These are phyloP conservation scores for Hortaea werneckii DNA, from an alignment of 2,329 filamentous ascomycete species.

Conservation along the genomic window DNA sequence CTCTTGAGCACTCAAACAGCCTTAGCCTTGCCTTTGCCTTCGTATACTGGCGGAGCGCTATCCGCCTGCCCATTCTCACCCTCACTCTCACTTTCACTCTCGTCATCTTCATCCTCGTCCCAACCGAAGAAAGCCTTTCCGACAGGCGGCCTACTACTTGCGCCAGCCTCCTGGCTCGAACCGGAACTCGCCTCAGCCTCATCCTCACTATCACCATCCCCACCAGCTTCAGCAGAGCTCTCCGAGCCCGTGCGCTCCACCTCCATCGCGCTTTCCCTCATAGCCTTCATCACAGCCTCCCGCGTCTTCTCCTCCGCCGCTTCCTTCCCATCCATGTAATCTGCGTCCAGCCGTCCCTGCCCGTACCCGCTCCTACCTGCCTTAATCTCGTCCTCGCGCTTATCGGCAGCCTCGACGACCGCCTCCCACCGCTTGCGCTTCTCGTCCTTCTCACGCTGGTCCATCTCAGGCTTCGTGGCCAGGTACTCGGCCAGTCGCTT, in stretches of 20 bases:
- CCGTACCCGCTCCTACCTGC: slow-evolving; percentile 53
- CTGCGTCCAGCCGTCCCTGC: slow-evolving; percentile 60
- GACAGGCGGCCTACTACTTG: slow-evolving; percentile 30
- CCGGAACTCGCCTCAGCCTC: slow-evolving; percentile 24
- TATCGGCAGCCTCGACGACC: slow-evolving; percentile 75
- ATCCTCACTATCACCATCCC: slow-evolving; percentile 29
- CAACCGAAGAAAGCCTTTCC: slow-evolving; percentile 59
- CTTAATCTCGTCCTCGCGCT: slow-evolving; percentile 71
- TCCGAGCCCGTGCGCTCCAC: slow-evolving; percentile 40
- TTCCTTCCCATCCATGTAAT: slow-evolving; percentile 93
- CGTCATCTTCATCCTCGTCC: slow-evolving; percentile 54
- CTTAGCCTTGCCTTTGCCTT: slow-evolving; percentile 28
- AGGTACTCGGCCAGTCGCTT: slow-evolving; percentile 93
- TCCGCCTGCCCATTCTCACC: neutral
- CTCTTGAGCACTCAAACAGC: too few species aligned
- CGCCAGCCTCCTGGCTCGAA: slow-evolving; percentile 17
- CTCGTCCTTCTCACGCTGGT: slow-evolving; percentile 82
- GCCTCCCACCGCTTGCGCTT: slow-evolving; percentile 76
- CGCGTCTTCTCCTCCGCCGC: slow-evolving; percentile 76
- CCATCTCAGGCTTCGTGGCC: slow-evolving; percentile 94
- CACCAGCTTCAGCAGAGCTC: slow-evolving; percentile 34
- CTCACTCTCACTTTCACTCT: slow-evolving; percentile 29
- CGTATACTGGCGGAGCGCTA: too few species aligned
- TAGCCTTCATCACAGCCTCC: slow-evolving; percentile 61
- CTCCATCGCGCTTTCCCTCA: slow-evolving; percentile 51